A percentile compares a stretch with the other conserved stretches of the same genome.
phyloP scores from a whole-genome alignment of 2,329 filamentous ascomycete species.

The Allantophomopsis cytisporea region DNA sequence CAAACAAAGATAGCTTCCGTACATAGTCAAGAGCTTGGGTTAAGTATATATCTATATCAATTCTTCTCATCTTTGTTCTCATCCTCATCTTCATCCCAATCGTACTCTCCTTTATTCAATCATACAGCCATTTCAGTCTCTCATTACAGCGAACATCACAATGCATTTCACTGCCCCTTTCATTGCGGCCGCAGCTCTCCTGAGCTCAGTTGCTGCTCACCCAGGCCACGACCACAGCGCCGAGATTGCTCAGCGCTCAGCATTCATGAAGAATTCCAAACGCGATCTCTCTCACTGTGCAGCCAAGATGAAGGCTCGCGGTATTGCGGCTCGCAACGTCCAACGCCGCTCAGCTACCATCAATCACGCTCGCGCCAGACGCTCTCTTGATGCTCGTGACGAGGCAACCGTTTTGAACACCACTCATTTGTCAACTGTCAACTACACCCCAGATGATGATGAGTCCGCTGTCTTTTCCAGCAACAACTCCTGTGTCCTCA shows the following conservation, averaged over 20 bases:
- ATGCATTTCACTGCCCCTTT: no score
- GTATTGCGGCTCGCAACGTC: conserved; percentile 18
- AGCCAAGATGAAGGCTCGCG: conserved; percentile 22
- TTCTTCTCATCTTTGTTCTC: no score
- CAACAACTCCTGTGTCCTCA: conserved; percentile 32
- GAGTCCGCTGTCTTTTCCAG: conserved; percentile 24
- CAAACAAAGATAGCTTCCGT: no score
- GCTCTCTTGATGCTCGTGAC: conserved; percentile 7
- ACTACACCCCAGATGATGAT: conserved; percentile 20
- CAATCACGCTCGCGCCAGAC: conserved; percentile 14
- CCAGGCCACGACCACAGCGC: conserved; percentile 21
- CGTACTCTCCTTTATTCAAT: conserved; percentile 1
- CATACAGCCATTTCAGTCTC: no score
- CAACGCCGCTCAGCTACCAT: conserved; percentile 20
- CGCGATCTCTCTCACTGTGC: conserved; percentile 23
- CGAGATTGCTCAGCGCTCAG: conserved; percentile 20
- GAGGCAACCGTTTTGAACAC: conserved; percentile 4
- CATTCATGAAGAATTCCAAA: conserved; percentile 20
- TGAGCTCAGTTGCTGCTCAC: conserved; percentile 14
- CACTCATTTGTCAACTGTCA: conserved; percentile 6
- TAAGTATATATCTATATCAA: no score
- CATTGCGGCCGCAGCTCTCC: no score
- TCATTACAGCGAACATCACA: no score
- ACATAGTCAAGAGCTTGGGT: no score
- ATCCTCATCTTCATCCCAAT: conserved; percentile 14